Conservation (phyloP, 2,329 filamentous ascomycete species). For the Fusarium oligoseptatum region DNA sequence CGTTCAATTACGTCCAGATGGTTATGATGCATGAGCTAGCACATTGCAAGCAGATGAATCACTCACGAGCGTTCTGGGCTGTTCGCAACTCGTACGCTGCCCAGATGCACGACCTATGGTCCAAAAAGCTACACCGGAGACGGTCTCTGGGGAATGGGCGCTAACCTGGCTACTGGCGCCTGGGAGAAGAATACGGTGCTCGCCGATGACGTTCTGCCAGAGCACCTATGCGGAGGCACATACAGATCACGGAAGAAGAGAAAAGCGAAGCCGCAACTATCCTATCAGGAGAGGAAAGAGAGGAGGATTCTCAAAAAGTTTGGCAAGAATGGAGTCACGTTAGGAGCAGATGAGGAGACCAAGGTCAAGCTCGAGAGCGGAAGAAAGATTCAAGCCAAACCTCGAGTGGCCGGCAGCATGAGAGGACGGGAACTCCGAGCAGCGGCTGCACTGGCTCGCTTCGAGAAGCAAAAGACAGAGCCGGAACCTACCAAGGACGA, state of each 20-base stretch:
- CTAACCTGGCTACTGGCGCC: slow-evolving; percentile 70
- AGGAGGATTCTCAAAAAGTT: slow-evolving; percentile 82
- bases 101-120: slow-evolving; percentile 79
- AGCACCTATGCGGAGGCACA: slow-evolving; percentile 85
- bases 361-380: slow-evolving; percentile 78
- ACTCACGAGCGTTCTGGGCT: slow-evolving; percentile 83
- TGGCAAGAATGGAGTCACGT: slow-evolving; percentile 74
- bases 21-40: slow-evolving; percentile 96
- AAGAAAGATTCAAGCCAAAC: slow-evolving; percentile 72
- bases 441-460: slow-evolving; percentile 81
- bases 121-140: slow-evolving; percentile 80
- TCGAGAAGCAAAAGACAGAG: slow-evolving; percentile 70
- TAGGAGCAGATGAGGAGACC: slow-evolving; percentile 77
- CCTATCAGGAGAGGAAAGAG: slow-evolving; percentile 80
- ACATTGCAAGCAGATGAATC: slow-evolving; percentile 94
- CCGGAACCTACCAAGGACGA: slow-evolving; percentile 50
- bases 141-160: slow-evolving; percentile 84
- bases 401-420: slow-evolving; percentile 80
- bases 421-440: slow-evolving; percentile 81
- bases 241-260: slow-evolving; percentile 74
- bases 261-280: slow-evolving; percentile 65
- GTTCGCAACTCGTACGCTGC: slow-evolving; percentile 80
- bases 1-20: slow-evolving; percentile 89
- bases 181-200: slow-evolving; percentile 67
- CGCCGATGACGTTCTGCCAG: slow-evolving; percentile 70